Evolutionary conservation across 768 basidiomycete genomes (phyloP), one percentile per base, ranked within the genome.

Genomic region (Inosperma sp.): DNA sequence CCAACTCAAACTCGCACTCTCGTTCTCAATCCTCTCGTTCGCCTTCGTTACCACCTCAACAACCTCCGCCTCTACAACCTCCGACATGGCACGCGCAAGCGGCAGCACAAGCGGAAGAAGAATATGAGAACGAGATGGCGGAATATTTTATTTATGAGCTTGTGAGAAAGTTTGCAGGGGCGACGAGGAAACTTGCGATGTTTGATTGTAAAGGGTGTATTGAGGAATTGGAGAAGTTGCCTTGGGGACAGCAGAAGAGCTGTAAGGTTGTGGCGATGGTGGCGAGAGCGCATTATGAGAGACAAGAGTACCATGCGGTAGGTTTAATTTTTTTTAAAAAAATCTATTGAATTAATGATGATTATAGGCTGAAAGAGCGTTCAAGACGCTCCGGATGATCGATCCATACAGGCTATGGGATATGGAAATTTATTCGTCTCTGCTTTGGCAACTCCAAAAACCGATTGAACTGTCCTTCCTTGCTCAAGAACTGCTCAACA

Each of bases 341-440:
- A 60, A 56, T 55, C 56, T 52, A 45, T 17, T 42, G 21, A 57
- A 54, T 48, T 49, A 23, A 47, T 44, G 41, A 54, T 36, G 48
- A 58, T 64, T 64, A 59, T 67, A 60, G 53, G 90, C 95, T 31
- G 88, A 93, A 63, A 82, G 91, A 61, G 89, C 89, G 17, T 98
- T 94, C 74, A 80, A 81, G 57, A 79, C 83, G 14, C 81, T 91
- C 44, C 80, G 93, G 35, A 73, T 73, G n/a, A 72, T 89, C 53
- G 88, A 97, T 56, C 94, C 94, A n/a, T 88, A 91, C 73, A 82
- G 90, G 19, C 66, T 94, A 51, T 81, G 81, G 74, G 89, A 93
- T 66, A 93, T 96, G 90, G 94, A 98, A 69, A 82, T 93, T 34
- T 96, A 92, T 69, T 96, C 94, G 39, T 96, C 96, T 22, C 78